These are phyloP conservation scores for Hypoxylon rubiginosum DNA, from an alignment of 2,329 filamentous ascomycete species.

Conservation along the genomic window DNA sequence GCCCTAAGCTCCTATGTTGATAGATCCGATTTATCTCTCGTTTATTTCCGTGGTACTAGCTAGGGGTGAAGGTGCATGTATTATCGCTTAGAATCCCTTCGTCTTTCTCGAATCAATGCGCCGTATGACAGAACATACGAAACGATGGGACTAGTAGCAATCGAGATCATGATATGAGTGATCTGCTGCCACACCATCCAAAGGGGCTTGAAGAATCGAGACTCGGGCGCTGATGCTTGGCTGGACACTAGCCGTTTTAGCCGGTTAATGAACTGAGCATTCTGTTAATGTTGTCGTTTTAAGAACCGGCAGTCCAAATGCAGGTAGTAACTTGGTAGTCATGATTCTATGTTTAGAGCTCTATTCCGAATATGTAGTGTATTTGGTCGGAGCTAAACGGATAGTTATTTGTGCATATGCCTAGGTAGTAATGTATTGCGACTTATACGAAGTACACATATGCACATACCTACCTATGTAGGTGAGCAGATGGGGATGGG, in stretches of 20 bases:
- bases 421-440: too few relatives aligned
- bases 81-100: not conserved
- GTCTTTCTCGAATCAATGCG: not conserved
- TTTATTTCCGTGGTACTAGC: constrained; percentile 2
- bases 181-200: not conserved
- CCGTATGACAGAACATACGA: not conserved
- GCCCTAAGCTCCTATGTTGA: not conserved
- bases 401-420: not conserved
- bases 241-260: constrained; percentile 32
- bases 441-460: too few relatives aligned
- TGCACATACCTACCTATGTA: not conserved
- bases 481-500: not conserved
- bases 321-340: not conserved
- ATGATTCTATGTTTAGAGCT: constrained; percentile 5
- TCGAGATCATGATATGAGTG: not conserved
- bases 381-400: constrained; percentile 2
- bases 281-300: not conserved
- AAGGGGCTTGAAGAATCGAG: constrained; percentile 19
- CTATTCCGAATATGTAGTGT: constrained; percentile 1
- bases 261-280: constrained; percentile 19
- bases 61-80: not conserved
- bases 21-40: not conserved
- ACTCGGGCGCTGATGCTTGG: constrained; percentile 25
- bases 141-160: not conserved
- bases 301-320: constrained; percentile 21